Conservation (phyloP, 176 grass and related monocot genomes). For the Oryza glaberrima region DNA sequence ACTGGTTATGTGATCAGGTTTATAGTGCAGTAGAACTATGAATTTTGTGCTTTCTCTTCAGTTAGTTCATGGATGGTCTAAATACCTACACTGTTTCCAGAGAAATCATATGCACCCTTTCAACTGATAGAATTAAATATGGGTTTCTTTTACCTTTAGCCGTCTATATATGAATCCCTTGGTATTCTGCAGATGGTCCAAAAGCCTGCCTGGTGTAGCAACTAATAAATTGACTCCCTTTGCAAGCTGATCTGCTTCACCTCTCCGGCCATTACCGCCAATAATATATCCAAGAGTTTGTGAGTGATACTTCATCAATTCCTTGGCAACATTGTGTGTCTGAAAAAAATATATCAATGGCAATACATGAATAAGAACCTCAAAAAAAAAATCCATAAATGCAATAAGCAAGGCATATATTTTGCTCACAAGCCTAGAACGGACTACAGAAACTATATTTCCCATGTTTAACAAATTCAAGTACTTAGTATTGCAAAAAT, state of each 20-base stretch:
- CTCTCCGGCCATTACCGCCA: constrained; percentile 74
- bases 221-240: constrained; percentile 93
- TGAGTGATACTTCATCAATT: constrained; percentile 88
- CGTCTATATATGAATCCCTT: constrained; percentile 94
- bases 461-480: background rate
- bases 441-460: background rate
- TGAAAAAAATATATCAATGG: constrained; percentile 38
- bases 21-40: background rate
- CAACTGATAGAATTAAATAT: background rate
- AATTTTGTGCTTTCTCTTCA: background rate
- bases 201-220: constrained; percentile 92
- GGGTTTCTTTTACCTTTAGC: constrained; percentile 57
- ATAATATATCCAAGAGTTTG: constrained; percentile 92
- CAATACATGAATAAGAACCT: background rate
- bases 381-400: background rate
- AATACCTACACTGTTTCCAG: constrained; percentile 8
- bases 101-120: background rate
- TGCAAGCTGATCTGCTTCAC: constrained; percentile 83
- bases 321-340: constrained; percentile 93
- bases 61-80: background rate
- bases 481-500: background rate
- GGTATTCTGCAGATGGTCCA: constrained; percentile 93
- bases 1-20: background rate
- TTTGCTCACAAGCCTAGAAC: background rate
- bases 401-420: background rate